Percentiles rank a stretch among this genome's conserved stretches.
Conservation (phyloP, 768 basidiomycete species). For the Podaxis sp. region DNA sequence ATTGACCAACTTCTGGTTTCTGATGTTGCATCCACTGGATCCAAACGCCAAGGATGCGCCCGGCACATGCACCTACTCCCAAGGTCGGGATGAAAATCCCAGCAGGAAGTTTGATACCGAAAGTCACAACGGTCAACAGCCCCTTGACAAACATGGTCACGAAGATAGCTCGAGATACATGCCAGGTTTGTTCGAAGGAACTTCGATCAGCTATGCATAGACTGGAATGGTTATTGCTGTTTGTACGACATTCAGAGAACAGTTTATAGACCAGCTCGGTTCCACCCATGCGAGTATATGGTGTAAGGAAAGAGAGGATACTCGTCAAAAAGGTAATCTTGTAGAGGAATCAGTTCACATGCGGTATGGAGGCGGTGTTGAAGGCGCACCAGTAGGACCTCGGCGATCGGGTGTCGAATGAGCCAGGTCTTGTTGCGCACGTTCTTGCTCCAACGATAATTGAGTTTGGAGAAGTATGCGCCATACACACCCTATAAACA, state of each 20-base stretch:
- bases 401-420: slow-evolving; percentile 72
- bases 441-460: slow-evolving; percentile 84
- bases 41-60: slow-evolving; percentile 78
- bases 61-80: slow-evolving; percentile 92
- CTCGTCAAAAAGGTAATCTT: slow-evolving; percentile 82
- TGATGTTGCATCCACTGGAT: slow-evolving; percentile 75
- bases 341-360: slow-evolving; percentile 5
- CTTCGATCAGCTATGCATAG: slow-evolving; percentile 72
- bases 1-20: slow-evolving; percentile 47
- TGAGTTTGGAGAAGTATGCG: slow-evolving; percentile 89
- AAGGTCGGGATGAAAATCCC: slow-evolving; percentile 98
- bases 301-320: slow-evolving; percentile 79
- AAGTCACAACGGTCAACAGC: slow-evolving; percentile 80
- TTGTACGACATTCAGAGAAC: slow-evolving; percentile 77
- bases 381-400: slow-evolving; percentile 74
- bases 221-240: slow-evolving; percentile 55
- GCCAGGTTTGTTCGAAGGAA: slow-evolving; percentile 53
- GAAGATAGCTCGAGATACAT: slow-evolving; percentile 64
- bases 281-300: slow-evolving; percentile 90
- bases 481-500: slow-evolving; percentile 81
- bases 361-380: not conserved
- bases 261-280: slow-evolving; percentile 93
- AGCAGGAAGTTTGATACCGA: slow-evolving; percentile 88
- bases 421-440: slow-evolving; percentile 84
- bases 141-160: slow-evolving; percentile 83